phyloP scores from a whole-genome alignment of 2,329 filamentous ascomycete species.

The Alternaria gansuensis region DNA sequence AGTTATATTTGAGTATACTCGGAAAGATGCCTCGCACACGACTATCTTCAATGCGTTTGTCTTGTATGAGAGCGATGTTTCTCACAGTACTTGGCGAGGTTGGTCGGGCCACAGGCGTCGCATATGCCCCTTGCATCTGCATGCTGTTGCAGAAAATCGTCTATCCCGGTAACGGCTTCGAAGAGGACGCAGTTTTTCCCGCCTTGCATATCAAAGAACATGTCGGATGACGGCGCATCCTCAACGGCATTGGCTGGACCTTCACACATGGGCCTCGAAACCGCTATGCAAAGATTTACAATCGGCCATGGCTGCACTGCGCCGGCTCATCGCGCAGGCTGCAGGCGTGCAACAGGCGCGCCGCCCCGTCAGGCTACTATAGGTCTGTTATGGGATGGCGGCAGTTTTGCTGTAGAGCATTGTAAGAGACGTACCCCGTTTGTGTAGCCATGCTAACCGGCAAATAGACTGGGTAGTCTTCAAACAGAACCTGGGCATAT shows the following conservation, averaged over 20 bases:
- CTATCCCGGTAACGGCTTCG: background rate
- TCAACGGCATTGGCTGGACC: constrained; percentile 25
- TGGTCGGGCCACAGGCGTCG: constrained; percentile 23
- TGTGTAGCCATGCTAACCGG: constrained; percentile 46
- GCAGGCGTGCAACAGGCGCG: constrained; percentile 38
- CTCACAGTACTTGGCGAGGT: constrained; percentile 20
- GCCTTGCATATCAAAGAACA: constrained; percentile 27
- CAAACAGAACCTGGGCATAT: constrained; percentile 40
- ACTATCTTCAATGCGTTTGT: constrained; percentile 26
- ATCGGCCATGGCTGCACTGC: constrained; percentile 34
- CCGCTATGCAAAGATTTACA: constrained; percentile 18
- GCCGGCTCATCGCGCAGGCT: constrained; percentile 36
- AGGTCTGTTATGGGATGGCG: constrained; percentile 30
- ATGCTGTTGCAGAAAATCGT: constrained; percentile 30
- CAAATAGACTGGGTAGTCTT: constrained; percentile 44
- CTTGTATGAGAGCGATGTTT: constrained; percentile 30
- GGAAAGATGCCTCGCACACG: constrained; percentile 9
- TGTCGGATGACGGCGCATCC: constrained; percentile 22
- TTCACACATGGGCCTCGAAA: constrained; percentile 28
- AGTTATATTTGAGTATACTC: constrained; percentile 7
- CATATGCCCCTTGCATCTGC: constrained; percentile 39
- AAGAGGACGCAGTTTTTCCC: constrained; percentile 20
- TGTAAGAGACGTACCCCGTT: constrained; percentile 38
- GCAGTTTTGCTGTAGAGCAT: constrained; percentile 28
- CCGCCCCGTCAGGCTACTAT: constrained; percentile 31